Evolutionary conservation across 306 rosid species (phyloP), one percentile per base, ranked within the genome.

Genomic region (Prinsepia uniflora): DNA sequence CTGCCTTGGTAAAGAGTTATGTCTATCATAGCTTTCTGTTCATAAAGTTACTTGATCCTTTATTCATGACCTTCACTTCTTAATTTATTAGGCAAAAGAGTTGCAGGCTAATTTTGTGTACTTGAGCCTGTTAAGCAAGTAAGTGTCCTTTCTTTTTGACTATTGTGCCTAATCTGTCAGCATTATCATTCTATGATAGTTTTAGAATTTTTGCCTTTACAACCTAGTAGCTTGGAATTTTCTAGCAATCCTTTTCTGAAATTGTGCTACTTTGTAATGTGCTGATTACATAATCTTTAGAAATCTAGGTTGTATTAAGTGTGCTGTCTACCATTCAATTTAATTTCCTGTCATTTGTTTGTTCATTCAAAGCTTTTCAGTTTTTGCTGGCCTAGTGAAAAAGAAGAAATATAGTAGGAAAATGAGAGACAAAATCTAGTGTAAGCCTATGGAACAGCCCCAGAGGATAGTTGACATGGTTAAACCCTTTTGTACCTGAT

Each of bases 61-160:
- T 65, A 15, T 81, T 87, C 50, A 77, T 77, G 52, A 9, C 56
- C 47, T 52, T 68, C 40, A 47, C 6, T 47, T 50, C 65, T 65
- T 49, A 15, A 64, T 45, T 78, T 70, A 57, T 66, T 76, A 90
- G 98, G 96, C 91, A 0, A 90, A 92, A 72, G 98, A 92, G 88
- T 80, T 88, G 81, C 96, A 86, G 75, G 96, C 96, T 30, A 90
- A 92, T 76, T 84, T 87, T 75, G 78, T 73, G 55, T 89, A 90
- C 81, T 72, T 92, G 80, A 83, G 85, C 82, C 65, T 67, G 68
- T 86, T 92, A 76, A 90, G 96, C 98, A 87, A 85, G 98, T 92
- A 82, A 80, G 93, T 92, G 39, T 49, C 17, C 64, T 69, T 48
- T 56, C 20, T 43, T 79, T 18, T 55, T 34, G 58, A 1, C 65